These are phyloP conservation scores for Acer saccharum DNA, from an alignment of 345 rosid species.

Conservation along the genomic window DNA sequence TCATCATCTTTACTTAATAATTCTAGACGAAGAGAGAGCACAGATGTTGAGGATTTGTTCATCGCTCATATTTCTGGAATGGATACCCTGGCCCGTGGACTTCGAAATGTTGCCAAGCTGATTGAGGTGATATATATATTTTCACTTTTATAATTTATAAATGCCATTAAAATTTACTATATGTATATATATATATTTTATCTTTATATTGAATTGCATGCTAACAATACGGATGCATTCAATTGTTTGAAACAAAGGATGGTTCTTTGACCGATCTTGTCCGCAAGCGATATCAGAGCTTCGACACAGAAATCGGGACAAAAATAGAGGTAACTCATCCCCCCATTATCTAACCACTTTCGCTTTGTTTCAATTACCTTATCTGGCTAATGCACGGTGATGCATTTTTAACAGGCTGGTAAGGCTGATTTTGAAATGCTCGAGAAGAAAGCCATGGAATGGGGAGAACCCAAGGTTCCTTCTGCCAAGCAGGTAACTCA, in stretches of 20 bases:
- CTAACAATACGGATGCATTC: not conserved
- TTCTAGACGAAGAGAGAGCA: constrained; percentile 90
- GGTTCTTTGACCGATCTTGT: constrained; percentile 71
- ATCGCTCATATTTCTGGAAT: constrained; percentile 85
- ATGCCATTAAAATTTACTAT: not conserved
- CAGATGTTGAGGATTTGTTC: constrained; percentile 91
- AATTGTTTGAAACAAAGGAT: constrained; percentile 40
- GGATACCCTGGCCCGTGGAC: constrained; percentile 94
- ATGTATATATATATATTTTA: not conserved
- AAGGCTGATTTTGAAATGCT: constrained; percentile 81
- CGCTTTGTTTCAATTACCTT: not conserved
- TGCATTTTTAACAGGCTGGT: constrained; percentile 54
- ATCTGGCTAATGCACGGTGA: not conserved
- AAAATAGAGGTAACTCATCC: constrained; percentile 53
- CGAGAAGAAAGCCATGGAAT: constrained; percentile 81
- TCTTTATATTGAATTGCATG: not conserved
- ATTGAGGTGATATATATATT: constrained; percentile 58
- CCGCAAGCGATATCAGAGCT: constrained; percentile 70
- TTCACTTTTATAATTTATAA: not conserved
- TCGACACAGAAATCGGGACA: constrained; percentile 68
- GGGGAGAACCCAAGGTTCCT: constrained; percentile 89
- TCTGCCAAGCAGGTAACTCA: constrained; percentile 91
- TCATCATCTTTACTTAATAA: constrained; percentile 10
- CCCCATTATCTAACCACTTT: not conserved
- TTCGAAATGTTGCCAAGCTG: constrained; percentile 78